Percentiles rank a stretch among this genome's conserved stretches.
Evolutionary conservation across 2,329 filamentous ascomycete genomes (phyloP).

Genomic region (Alternaria sp.): DNA sequence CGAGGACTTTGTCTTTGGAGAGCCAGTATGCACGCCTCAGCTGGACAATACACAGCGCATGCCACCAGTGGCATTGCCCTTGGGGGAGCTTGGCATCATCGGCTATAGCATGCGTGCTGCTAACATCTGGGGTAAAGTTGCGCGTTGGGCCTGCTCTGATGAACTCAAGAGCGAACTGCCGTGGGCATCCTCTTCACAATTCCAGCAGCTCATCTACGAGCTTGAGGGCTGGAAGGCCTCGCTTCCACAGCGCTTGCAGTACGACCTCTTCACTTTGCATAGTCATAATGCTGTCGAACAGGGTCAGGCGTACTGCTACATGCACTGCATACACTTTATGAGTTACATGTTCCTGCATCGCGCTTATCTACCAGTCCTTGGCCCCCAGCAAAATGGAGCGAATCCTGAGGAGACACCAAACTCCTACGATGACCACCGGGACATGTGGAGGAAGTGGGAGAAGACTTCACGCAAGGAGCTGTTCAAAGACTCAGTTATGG

Average conservation of each 20-base stretch:
- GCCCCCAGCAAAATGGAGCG: constrained; percentile 39
- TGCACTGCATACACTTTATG: constrained; percentile 55
- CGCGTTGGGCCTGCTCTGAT: constrained; percentile 51
- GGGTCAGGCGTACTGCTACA: constrained; percentile 53
- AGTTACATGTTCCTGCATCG: constrained; percentile 53
- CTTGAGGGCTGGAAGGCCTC: constrained; percentile 48
- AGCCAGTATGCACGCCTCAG: constrained; percentile 47
- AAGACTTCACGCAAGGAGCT: constrained; percentile 47
- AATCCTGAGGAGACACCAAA: constrained; percentile 41
- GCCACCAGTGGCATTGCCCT: constrained; percentile 36
- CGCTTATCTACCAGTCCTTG: constrained; percentile 51
- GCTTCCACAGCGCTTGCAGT: constrained; percentile 47
- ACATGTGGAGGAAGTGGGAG: constrained; percentile 50
- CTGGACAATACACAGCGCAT: constrained; percentile 43
- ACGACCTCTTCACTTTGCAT: constrained; percentile 50
- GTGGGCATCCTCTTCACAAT: constrained; percentile 48
- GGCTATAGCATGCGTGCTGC: constrained; percentile 51
- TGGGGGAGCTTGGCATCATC: constrained; percentile 50
- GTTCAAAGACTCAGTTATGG: constrained; percentile 48
- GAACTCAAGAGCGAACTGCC: constrained; percentile 49
- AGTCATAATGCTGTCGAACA: constrained; percentile 54
- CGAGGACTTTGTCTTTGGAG: constrained; percentile 52
- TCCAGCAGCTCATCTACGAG: constrained; percentile 46
- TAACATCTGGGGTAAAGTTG: constrained; percentile 54
- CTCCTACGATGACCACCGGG: constrained; percentile 43